Conservation (phyloP, 129 eudicot genomes). For the Helianthus annuus region DNA sequence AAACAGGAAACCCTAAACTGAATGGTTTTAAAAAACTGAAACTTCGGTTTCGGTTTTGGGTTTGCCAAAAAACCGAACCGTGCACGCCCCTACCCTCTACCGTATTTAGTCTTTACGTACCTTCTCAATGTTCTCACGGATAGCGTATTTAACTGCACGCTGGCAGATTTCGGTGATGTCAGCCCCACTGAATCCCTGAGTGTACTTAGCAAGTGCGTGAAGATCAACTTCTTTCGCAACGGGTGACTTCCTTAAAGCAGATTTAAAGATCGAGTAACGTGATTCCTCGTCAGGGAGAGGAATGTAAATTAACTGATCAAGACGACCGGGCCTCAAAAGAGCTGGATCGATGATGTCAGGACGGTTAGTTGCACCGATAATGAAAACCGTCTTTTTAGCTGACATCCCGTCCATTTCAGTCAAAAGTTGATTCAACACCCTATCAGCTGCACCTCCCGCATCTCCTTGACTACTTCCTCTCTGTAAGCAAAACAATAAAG, state of each 20-base stretch:
- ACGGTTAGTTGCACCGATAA: slow-evolving; percentile 95
- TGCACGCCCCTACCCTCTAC: too few relatives aligned
- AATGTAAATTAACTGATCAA: slow-evolving; percentile 88
- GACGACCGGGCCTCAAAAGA: slow-evolving; percentile 95
- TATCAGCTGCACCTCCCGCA: slow-evolving; percentile 99
- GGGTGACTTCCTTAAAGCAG: slow-evolving; percentile 87
- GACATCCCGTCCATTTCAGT: slow-evolving; percentile 99
- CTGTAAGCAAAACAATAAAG: slow-evolving; percentile 39
- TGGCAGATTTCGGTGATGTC: slow-evolving; percentile 95
- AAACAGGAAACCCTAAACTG: too few relatives aligned
- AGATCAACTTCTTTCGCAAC: slow-evolving; percentile 84
- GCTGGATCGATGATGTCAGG: slow-evolving; percentile 98
- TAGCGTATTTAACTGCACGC: slow-evolving; percentile 68
- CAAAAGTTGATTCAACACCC: slow-evolving; percentile 85
- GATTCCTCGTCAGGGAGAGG: slow-evolving; percentile 98
- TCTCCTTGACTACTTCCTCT: slow-evolving; percentile 93
- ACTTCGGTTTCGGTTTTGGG: too few relatives aligned
- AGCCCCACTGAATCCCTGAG: slow-evolving; percentile 97
- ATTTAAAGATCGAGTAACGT: slow-evolving; percentile 77
- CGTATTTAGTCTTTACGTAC: slow-evolving; percentile 24
- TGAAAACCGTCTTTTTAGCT: slow-evolving; percentile 93
- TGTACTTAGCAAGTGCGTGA: slow-evolving; percentile 85
- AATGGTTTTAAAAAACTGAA: too few relatives aligned
- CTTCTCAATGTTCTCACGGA: slow-evolving; percentile 62
- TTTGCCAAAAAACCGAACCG: too few relatives aligned